Evolutionary conservation across 2,329 filamentous ascomycete species (phyloP), one percentile per base, ranked within the genome.

Genomic region (Purpureocillium takamizusanense): DNA sequence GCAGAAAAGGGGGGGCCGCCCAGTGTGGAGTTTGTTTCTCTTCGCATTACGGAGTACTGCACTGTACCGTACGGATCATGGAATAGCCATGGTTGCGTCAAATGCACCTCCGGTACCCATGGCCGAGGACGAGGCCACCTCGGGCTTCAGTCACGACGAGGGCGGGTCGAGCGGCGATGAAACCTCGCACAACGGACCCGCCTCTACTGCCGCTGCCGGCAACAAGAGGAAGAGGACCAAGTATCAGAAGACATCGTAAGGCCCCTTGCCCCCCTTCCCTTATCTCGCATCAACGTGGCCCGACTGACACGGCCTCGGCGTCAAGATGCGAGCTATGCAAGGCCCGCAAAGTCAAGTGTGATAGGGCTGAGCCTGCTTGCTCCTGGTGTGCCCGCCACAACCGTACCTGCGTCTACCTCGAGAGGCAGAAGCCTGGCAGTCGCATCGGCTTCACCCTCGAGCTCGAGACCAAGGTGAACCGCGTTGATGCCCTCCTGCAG

Each of bases 381-480:
- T 79, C 79, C 16, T 85, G 81, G 81, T 86, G 81, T 55, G 61
- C 75, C 36, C 74, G 80, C 36, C 83, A 85, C 56, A 72, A 72
- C 41, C 75, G 81, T 46, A 49, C 68, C 31, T 85, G 81, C 54
- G 76, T 82, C 54, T 85, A 85, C 54, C 77, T 76, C 43, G 80
- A 83, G 50, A 69, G 81, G 31, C 83, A 83, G 61, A 84, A 83
- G 55, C 79, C 81, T 7, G 81, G 81, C 3, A 66, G 74, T 29
- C 65, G 74, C 23, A 72, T 78, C 48, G 78, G 76, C 33, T 79
- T 79, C 55, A 74, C 74, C 12, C 63, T 76, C 36, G 77, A 81
- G 57, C 66, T 81, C 5, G 76, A 70, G 47, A 61, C 61, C 36
- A 78, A 67, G 57, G 71, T 58, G 51, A 76, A 63, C 57, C 69